Conservation (phyloP, 495 filamentous ascomycete genomes). For the Aspergillus baeticus region DNA sequence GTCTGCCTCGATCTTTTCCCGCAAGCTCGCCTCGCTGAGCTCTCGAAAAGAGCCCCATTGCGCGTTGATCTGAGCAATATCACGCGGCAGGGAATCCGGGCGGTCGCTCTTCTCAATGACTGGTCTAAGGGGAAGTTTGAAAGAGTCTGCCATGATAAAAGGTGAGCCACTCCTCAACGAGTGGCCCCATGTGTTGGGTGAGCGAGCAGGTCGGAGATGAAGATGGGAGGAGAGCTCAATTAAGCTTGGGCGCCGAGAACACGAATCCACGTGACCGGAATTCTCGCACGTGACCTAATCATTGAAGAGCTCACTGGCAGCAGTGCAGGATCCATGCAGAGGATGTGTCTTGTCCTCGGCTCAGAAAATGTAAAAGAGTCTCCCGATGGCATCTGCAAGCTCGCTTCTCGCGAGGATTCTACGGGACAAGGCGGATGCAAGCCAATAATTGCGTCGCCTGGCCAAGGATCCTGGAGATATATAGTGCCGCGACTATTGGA, state of each 20-base stretch:
- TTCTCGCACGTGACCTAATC: too few species aligned
- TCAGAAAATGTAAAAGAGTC: not conserved
- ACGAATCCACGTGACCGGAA: too few species aligned
- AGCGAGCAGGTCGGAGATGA: not conserved
- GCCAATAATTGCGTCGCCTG: not conserved
- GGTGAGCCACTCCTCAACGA: conserved; percentile 2
- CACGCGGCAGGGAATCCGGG: conserved; percentile 62
- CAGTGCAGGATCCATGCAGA: too few species aligned
- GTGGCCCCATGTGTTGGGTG: conserved; percentile 6
- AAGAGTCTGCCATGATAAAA: conserved; percentile 40
- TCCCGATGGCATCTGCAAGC: not conserved
- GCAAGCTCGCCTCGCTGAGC: conserved; percentile 61
- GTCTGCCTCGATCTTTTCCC: conserved; percentile 55
- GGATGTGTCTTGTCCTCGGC: not conserved
- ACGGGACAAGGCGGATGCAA: not conserved
- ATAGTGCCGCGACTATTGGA: not conserved
- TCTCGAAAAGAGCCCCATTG: conserved; percentile 73
- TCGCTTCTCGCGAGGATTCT: not conserved
- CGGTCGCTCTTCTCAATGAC: conserved; percentile 52
- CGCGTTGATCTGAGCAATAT: conserved; percentile 71
- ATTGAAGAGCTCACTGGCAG: too few species aligned
- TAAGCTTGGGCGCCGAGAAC: too few species aligned
- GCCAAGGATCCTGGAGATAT: not conserved
- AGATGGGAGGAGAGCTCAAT: too few species aligned
- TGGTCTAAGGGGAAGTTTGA: conserved; percentile 65